These are phyloP conservation scores for Rachicladosporium sp. DNA, from an alignment of 2,329 filamentous ascomycete genomes.

Conservation along the genomic window DNA sequence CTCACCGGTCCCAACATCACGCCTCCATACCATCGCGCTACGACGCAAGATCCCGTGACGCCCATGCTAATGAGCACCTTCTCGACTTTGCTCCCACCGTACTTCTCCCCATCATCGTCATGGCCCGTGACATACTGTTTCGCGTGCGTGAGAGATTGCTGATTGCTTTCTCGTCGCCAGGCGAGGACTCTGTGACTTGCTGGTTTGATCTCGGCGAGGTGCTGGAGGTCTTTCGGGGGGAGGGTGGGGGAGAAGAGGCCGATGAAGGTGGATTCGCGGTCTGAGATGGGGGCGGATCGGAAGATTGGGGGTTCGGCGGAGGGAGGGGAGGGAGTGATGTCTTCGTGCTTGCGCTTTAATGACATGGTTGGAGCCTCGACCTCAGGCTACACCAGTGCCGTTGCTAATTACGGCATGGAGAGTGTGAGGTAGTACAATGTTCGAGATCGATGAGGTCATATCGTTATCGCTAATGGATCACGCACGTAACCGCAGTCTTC, in stretches of 20 bases:
- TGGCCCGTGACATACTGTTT: conserved; percentile 32
- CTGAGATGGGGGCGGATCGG: conserved; percentile 33
- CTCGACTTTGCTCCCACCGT: conserved; percentile 36
- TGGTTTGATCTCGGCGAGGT: conserved; percentile 29
- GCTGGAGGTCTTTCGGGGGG: conserved; percentile 30
- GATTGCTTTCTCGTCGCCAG: conserved; percentile 37
- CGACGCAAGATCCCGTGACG: conserved; percentile 36
- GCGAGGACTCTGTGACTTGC: conserved; percentile 41
- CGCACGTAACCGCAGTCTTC: no score
- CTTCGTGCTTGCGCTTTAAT: conserved; percentile 18
- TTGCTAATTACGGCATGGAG: no score
- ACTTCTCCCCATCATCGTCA: conserved; percentile 44
- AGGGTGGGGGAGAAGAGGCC: conserved; percentile 37
- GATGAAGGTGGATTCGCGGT: conserved; percentile 40
- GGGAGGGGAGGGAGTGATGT: neutral
- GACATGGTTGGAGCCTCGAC: conserved; percentile 9
- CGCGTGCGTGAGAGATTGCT: conserved; percentile 30
- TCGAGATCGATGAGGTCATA: no score
- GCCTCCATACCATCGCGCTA: conserved; percentile 45
- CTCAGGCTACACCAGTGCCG: no score
- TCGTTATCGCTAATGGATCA: no score
- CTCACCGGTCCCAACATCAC: conserved; percentile 40
- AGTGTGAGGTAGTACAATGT: no score
- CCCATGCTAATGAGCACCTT: conserved; percentile 34
- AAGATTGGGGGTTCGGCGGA: conserved; percentile 22